Evolutionary conservation across 2,329 filamentous ascomycete genomes (phyloP).

Genomic region (Fusarium penzigii): DNA sequence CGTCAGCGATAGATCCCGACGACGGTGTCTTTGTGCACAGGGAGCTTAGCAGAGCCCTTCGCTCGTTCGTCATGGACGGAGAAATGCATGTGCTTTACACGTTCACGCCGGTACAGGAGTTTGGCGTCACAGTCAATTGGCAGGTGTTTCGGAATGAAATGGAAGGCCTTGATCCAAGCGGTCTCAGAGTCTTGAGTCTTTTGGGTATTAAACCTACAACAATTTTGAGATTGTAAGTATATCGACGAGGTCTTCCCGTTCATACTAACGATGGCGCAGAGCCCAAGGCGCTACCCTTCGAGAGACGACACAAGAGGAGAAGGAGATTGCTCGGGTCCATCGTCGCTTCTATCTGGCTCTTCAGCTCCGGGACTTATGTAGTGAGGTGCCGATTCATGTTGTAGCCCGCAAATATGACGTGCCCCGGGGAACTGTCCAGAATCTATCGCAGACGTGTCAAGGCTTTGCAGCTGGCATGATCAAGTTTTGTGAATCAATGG

Average conservation of each 20-base stretch:
- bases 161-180: slow-evolving; percentile 70
- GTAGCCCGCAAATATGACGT: slow-evolving; percentile 72
- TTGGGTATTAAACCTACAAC: slow-evolving; percentile 68
- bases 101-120: slow-evolving; percentile 70
- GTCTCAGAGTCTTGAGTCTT: slow-evolving; percentile 66
- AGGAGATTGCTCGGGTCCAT: slow-evolving; percentile 63
- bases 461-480: slow-evolving; percentile 79
- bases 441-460: slow-evolving; percentile 71
- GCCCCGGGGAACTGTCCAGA: slow-evolving; percentile 71
- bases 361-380: slow-evolving; percentile 77
- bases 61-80: slow-evolving; percentile 76
- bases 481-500: slow-evolving; percentile 78
- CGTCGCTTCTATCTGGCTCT: slow-evolving; percentile 73
- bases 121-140: slow-evolving; percentile 65
- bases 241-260: background rate
- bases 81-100: slow-evolving; percentile 80
- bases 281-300: slow-evolving; percentile 66
- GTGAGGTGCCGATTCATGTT: slow-evolving; percentile 69
- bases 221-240: slow-evolving; percentile 64
- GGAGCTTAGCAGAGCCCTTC: slow-evolving; percentile 66
- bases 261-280: slow-evolving; percentile 42
- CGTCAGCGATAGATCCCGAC: slow-evolving; percentile 71
- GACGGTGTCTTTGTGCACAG: slow-evolving; percentile 73
- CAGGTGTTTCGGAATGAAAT: slow-evolving; percentile 70
- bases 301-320: slow-evolving; percentile 62